Evolutionary conservation across 129 eudicot species (phyloP).

Genomic region (Apium graveolens): DNA sequence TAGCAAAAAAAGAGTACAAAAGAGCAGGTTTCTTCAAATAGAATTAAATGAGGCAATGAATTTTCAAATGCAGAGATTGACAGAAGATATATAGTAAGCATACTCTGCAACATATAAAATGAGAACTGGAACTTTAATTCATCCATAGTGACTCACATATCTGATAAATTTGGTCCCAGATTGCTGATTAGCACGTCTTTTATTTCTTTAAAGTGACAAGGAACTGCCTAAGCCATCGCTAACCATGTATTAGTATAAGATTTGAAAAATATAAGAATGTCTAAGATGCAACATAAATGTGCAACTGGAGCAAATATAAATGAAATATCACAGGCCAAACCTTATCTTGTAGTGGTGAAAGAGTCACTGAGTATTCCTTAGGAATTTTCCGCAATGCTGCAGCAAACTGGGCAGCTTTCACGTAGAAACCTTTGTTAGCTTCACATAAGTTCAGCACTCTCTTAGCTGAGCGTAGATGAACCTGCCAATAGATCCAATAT

Average conservation of each 20-base stretch:
- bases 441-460: constrained; percentile 64
- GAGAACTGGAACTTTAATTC: constrained; percentile 3
- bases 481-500: constrained; percentile 21
- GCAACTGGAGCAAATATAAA: neutral
- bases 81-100: neutral
- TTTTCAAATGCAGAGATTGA: neutral
- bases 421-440: constrained; percentile 78
- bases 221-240: constrained; percentile 59
- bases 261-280: neutral
- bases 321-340: constrained; percentile 17
- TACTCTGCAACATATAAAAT: neutral
- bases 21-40: neutral
- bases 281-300: neutral
- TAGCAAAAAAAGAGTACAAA: neutral
- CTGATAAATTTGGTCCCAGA: constrained; percentile 53
- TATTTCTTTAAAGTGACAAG: constrained; percentile 61
- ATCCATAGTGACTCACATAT: constrained; percentile 51
- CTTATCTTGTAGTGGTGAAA: constrained; percentile 85
- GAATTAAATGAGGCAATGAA: neutral
- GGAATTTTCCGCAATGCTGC: constrained; percentile 87
- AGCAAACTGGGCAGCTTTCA: constrained; percentile 92
- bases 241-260: constrained; percentile 18
- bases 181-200: constrained; percentile 60
- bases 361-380: constrained; percentile 74
- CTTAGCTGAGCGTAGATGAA: constrained; percentile 84